Percentiles rank a stretch among this genome's conserved stretches.
These are phyloP conservation scores for Xylariaceae sp. DNA, from an alignment of 2,329 filamentous ascomycete species.

Conservation along the genomic window DNA sequence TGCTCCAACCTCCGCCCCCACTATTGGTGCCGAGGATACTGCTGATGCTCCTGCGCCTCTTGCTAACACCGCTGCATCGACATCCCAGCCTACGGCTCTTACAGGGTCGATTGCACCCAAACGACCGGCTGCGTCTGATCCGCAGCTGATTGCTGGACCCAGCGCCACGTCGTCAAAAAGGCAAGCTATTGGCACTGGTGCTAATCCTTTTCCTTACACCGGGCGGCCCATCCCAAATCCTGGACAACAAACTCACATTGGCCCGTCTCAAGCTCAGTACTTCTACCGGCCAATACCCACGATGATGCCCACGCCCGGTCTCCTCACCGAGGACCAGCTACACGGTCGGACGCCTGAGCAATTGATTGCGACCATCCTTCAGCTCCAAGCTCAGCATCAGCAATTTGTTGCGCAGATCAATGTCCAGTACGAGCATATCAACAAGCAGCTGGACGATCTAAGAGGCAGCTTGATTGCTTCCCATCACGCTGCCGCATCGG, in stretches of 20 bases:
- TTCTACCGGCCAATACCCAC: slow-evolving; percentile 23
- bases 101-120: slow-evolving; percentile 27
- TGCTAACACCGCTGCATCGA: slow-evolving; percentile 19
- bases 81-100: slow-evolving; percentile 25
- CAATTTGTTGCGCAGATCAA: slow-evolving; percentile 33
- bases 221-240: slow-evolving; percentile 22
- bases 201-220: slow-evolving; percentile 19
- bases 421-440: slow-evolving; percentile 31
- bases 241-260: slow-evolving; percentile 10
- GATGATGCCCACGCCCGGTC: slow-evolving; percentile 20
- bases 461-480: slow-evolving; percentile 30
- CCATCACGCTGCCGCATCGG: slow-evolving; percentile 31
- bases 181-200: slow-evolving; percentile 28
- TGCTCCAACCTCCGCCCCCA: slow-evolving; percentile 13
- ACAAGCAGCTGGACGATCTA: slow-evolving; percentile 32
- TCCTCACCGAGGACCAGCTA: slow-evolving; percentile 32
- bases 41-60: slow-evolving; percentile 19
- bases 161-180: slow-evolving; percentile 31
- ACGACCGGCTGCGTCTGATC: slow-evolving; percentile 33
- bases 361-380: slow-evolving; percentile 33
- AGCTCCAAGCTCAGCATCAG: slow-evolving; percentile 33
- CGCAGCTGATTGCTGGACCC: slow-evolving; percentile 32
- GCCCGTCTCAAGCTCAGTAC: slow-evolving; percentile 15
- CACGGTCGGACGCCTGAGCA: slow-evolving; percentile 32
- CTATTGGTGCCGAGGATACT: slow-evolving; percentile 12